Evolutionary conservation across 2,329 filamentous ascomycete genomes (phyloP).

Genomic region (Fusarium begoniae): DNA sequence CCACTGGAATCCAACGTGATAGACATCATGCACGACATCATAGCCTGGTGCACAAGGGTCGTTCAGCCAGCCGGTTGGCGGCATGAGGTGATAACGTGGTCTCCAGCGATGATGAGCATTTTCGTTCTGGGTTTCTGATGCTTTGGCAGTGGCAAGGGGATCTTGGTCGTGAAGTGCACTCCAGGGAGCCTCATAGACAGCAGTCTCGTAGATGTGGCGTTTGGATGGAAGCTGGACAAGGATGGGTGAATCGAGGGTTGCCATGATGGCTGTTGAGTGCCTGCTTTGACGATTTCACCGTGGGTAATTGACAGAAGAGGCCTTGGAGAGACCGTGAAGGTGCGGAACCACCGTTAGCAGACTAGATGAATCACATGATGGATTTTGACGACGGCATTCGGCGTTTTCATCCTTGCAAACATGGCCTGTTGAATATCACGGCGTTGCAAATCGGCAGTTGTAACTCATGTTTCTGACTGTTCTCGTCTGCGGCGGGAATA

Average conservation of each 20-base stretch:
- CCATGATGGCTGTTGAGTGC: neutral
- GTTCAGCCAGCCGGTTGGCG: neutral
- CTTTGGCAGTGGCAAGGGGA: neutral
- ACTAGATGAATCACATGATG: neutral
- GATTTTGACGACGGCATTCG: neutral
- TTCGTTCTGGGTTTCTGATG: neutral
- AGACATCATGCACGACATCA: neutral
- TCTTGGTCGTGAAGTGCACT: too few relatives aligned
- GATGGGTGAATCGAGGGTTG: neutral
- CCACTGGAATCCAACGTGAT: neutral
- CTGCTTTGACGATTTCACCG: neutral
- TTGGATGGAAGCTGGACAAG: neutral
- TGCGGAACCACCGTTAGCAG: neutral
- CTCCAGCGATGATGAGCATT: neutral
- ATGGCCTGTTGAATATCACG: neutral
- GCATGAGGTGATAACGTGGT: neutral
- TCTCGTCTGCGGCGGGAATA: neutral
- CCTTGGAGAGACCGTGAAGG: neutral
- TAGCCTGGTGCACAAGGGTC: neutral
- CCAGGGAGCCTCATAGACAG: neutral
- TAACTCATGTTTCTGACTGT: neutral
- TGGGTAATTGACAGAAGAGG: neutral
- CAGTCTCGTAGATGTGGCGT: neutral
- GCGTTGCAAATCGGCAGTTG: neutral
- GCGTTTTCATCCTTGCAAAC: neutral